These are phyloP conservation scores for Hypholoma sublateritium DNA, from an alignment of 768 basidiomycete genomes.

Conservation along the genomic window DNA sequence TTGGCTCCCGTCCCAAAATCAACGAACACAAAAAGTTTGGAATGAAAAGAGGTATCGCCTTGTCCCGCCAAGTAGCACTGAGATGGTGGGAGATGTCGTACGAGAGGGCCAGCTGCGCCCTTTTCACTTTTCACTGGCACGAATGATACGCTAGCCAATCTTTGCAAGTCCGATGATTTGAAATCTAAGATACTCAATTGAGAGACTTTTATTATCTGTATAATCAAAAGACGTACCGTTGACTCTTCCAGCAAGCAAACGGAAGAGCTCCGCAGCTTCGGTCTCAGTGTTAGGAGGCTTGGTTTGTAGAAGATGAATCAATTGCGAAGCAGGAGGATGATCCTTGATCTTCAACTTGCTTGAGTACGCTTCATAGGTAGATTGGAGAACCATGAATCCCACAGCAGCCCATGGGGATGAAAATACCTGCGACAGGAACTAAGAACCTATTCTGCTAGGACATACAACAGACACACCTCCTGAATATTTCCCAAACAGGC, in stretches of 20 bases:
- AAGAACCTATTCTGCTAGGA: neutral
- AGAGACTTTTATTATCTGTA: neutral
- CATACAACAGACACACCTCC: conserved; percentile 46
- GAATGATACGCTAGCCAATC: conserved; percentile 58
- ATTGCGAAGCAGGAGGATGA: conserved; percentile 62
- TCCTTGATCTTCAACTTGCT: conserved; percentile 67
- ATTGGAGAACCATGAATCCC: conserved; percentile 74
- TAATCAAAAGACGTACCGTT: conserved; percentile 22
- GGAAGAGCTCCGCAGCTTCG: conserved; percentile 67
- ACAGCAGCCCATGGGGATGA: conserved; percentile 65
- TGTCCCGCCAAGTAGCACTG: conserved; percentile 70
- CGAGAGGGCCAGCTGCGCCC: conserved; percentile 26
- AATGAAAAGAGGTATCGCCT: conserved; percentile 60
- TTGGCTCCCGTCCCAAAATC: conserved; percentile 85
- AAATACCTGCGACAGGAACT: conserved; percentile 54
- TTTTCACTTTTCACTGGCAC: conserved; percentile 55
- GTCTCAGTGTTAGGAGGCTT: conserved; percentile 55
- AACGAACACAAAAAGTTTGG: conserved; percentile 83
- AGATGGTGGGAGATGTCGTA: conserved; percentile 53
- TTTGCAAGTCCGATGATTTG: conserved; percentile 48
- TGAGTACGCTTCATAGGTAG: conserved; percentile 49
- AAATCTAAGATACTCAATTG: conserved; percentile 47
- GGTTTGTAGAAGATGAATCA: conserved; percentile 59
- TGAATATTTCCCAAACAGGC: conserved; percentile 57
- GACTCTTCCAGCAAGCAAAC: conserved; percentile 59